A percentile compares a stretch with the other conserved stretches of the same genome.
Conservation (phyloP, 768 basidiomycete species). For the Trametes maxima region DNA sequence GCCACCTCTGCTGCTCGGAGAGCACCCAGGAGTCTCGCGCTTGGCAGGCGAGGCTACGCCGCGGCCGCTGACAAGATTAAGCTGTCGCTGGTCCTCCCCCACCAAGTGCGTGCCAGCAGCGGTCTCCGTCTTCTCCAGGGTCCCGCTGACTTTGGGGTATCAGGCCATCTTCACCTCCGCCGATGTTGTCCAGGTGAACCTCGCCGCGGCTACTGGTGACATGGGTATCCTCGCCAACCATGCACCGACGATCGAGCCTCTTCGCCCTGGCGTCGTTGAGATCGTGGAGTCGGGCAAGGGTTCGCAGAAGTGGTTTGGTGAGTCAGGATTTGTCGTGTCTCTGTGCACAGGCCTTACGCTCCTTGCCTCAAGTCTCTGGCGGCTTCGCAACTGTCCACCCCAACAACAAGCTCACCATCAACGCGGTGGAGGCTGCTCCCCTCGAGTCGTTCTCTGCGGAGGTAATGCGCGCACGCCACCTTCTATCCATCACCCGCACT, state of each 20-base stretch:
- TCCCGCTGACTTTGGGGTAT: constrained; percentile 8
- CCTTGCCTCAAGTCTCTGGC: constrained; percentile 67
- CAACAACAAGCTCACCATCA: constrained; percentile 95
- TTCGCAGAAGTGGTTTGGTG: constrained; percentile 98
- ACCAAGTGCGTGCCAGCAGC: constrained; percentile 67
- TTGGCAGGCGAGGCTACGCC: constrained; percentile 85
- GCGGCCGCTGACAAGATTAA: constrained; percentile 90
- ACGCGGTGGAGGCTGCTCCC: constrained; percentile 94
- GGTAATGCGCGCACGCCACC: constrained; percentile 45
- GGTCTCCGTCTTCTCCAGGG: constrained; percentile 7
- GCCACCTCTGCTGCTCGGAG: constrained; percentile 65
- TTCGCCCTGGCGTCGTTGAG: constrained; percentile 93
- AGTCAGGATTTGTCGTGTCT: constrained; percentile 30
- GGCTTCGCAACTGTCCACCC: constrained; percentile 98
- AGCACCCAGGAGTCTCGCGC: constrained; percentile 49
- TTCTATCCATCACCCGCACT: neutral
- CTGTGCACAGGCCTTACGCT: neutral
- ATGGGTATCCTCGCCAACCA: constrained; percentile 99
- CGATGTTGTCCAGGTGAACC: constrained; percentile 95
- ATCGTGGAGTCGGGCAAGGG: constrained; percentile 79
- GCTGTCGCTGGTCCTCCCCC: constrained; percentile 91
- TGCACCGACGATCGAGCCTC: constrained; percentile 94
- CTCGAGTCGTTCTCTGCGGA: constrained; percentile 89
- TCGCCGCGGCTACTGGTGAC: constrained; percentile 92
- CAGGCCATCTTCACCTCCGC: constrained; percentile 89